Percentiles rank a stretch among this genome's conserved stretches.
These are phyloP conservation scores for Mycosarcoma maydis DNA, from an alignment of 1,284 basidiomycete species.

Conservation along the genomic window DNA sequence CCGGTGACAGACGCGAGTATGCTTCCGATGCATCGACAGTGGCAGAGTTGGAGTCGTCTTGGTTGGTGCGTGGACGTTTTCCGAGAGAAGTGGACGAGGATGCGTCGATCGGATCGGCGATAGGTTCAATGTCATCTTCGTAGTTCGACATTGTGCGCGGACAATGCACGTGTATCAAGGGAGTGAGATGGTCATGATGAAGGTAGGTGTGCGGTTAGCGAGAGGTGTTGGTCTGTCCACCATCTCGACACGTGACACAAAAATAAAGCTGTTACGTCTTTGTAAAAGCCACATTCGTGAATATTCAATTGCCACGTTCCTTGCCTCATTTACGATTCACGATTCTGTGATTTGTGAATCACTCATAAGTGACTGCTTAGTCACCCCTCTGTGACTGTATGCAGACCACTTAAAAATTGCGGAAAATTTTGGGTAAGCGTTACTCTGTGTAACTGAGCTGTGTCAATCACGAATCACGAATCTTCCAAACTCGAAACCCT, in stretches of 20 bases:
- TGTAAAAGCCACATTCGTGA: no score
- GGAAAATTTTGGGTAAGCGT: conserved; percentile 39
- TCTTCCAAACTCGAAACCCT: conserved; percentile 12
- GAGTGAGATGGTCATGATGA: no score
- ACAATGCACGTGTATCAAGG: not conserved
- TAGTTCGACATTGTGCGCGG: conserved; percentile 41
- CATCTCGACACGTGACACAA: no score
- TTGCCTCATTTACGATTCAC: no score
- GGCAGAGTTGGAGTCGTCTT: not conserved
- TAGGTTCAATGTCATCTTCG: conserved; percentile 51
- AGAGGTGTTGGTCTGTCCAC: not conserved
- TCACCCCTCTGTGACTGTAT: no score
- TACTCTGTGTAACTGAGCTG: conserved; percentile 29
- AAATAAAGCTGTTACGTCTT: no score
- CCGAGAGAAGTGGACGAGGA: conserved; percentile 22
- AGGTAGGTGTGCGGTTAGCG: no score
- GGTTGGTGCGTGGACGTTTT: conserved; percentile 19
- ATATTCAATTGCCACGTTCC: no score
- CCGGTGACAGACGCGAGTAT: conserved; percentile 46
- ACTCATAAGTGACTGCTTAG: no score
- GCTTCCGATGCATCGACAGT: not conserved
- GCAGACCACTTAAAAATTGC: conserved; percentile 3
- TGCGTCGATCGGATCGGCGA: conserved; percentile 33
- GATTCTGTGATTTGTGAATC: no score
- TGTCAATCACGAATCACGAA: not conserved